phyloP scores from a whole-genome alignment of 1,284 basidiomycete genomes.

The Irpex sp. region DNA sequence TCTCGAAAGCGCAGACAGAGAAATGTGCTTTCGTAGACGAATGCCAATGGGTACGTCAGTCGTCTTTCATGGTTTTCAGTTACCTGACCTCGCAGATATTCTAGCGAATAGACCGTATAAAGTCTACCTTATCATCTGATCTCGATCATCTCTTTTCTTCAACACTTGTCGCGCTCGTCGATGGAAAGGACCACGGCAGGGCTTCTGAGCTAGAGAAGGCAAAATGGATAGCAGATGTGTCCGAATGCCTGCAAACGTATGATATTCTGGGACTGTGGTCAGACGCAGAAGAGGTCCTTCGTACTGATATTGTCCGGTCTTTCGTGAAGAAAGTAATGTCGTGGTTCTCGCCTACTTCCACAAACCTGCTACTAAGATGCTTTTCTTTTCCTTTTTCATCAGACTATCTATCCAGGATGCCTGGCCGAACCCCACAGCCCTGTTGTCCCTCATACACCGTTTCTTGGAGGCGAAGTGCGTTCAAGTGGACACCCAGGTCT shows the following conservation, averaged over 20 bases:
- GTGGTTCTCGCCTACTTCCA: not conserved
- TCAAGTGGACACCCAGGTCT: conserved; percentile 19
- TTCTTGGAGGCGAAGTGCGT: conserved; percentile 31
- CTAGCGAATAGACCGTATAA: conserved; percentile 79
- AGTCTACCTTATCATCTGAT: conserved; percentile 78
- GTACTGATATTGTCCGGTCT: conserved; percentile 62
- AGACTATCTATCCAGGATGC: conserved; percentile 73
- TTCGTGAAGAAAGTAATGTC: conserved; percentile 70
- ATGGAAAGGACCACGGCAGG: conserved; percentile 41
- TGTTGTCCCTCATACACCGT: conserved; percentile 69
- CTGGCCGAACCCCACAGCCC: conserved; percentile 69
- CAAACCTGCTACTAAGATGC: not conserved
- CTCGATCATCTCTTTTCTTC: conserved; percentile 75
- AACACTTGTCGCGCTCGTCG: conserved; percentile 46
- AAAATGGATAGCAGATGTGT: conserved; percentile 61
- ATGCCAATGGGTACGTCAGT: conserved; percentile 77
- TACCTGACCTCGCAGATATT: conserved; percentile 2
- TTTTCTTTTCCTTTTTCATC: conserved; percentile 1
- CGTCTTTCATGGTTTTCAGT: conserved; percentile 14
- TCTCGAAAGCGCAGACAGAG: conserved; percentile 75
- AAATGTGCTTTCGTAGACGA: conserved; percentile 77
- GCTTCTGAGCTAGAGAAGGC: conserved; percentile 57
- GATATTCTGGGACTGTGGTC: conserved; percentile 78
- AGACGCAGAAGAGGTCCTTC: conserved; percentile 83
- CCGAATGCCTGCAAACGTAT: conserved; percentile 82